Base-by-base conservation (phyloP, 2,329 filamentous ascomycete genomes). In the Botrytis squamosa region DNA sequence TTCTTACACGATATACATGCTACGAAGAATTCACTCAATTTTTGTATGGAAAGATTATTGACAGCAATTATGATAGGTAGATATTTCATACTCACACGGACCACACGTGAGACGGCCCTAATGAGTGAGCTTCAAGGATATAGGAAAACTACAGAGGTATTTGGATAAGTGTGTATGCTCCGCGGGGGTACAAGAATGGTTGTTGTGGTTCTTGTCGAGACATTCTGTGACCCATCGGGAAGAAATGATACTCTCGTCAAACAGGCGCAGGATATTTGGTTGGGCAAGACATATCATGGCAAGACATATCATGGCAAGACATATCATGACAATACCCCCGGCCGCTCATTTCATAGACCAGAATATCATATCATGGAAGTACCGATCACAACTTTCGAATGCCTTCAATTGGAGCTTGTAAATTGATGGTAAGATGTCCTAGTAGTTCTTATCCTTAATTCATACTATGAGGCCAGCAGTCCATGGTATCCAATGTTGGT, bases 71-170 rank as follows among this genome's bases (percentile, higher is more conserved):
- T 40, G n/a, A 55, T 16, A 16, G 46, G 20, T 49, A 46, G 33
- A 55, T 55, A 40, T 20, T 55, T 55, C 29, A 67, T 68, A 68
- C 38, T 55, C 36, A 55, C 65, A 68, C 65, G 65, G 65, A 55
- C 65, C 65, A 68, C 46, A 68, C n/a, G 14, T 29, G 36, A 36
- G 38, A 55, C 36, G 65, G 46, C 46, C 46, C 46, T 52, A 29
- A 55, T 52, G 46, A 40, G 65, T 66, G 42, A 67, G 16, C 29
- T 67, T 16, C 65, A 67, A 40, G 65, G 42, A 65, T 65, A 25
- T 36, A 12, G 16, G 52, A 29, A 18, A 57, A 18, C 14, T 4
- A 12, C n/a, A n/a, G n/a, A 57, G n/a, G n/a, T 18, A 57, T 57
- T 29, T 29, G n/a, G 7, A 57, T 18, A 57, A 29, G 52, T 18